A percentile compares a stretch with the other conserved stretches of the same genome.
These are phyloP conservation scores for Fusarium verticillioides DNA, from an alignment of 2,329 filamentous ascomycete genomes.

Conservation along the genomic window DNA sequence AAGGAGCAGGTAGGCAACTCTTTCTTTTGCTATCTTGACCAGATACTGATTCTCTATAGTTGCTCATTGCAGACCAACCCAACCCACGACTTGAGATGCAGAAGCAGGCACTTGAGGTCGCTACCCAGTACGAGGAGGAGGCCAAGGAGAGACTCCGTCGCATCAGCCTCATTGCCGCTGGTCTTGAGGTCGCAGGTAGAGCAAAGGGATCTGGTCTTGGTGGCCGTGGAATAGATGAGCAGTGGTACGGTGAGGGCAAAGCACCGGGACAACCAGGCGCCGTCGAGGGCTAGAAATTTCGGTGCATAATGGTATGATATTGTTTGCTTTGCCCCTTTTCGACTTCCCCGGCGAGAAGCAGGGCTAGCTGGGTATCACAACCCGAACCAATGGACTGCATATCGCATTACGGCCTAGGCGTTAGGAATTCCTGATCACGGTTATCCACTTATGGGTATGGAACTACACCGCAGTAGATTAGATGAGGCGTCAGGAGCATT, in stretches of 20 bases:
- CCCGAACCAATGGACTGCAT: slow-evolving; percentile 25
- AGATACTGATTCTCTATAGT: slow-evolving; percentile 52
- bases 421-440: slow-evolving; percentile 41
- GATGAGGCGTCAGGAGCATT: slow-evolving; percentile 31
- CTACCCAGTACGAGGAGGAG: slow-evolving; percentile 78
- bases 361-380: not conserved
- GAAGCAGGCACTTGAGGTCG: slow-evolving; percentile 71
- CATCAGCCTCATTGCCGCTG: slow-evolving; percentile 79
- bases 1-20: slow-evolving; percentile 72
- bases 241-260: slow-evolving; percentile 50
- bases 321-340: not conserved
- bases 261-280: slow-evolving; percentile 5
- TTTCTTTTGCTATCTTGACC: not conserved
- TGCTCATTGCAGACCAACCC: slow-evolving; percentile 77
- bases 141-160: slow-evolving; percentile 80
- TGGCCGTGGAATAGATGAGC: slow-evolving; percentile 43
- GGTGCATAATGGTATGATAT: not conserved
- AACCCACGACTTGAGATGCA: slow-evolving; percentile 78
- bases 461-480: slow-evolving; percentile 29
- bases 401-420: slow-evolving; percentile 34
- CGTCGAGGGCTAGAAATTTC: slow-evolving; percentile 17
- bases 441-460: slow-evolving; percentile 30
- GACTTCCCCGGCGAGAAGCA: not conserved
- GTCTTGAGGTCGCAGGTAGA: slow-evolving; percentile 70
- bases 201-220: slow-evolving; percentile 33